These are phyloP conservation scores for Rosellinia necatrix DNA, from an alignment of 2,329 filamentous ascomycete species.

Conservation along the genomic window DNA sequence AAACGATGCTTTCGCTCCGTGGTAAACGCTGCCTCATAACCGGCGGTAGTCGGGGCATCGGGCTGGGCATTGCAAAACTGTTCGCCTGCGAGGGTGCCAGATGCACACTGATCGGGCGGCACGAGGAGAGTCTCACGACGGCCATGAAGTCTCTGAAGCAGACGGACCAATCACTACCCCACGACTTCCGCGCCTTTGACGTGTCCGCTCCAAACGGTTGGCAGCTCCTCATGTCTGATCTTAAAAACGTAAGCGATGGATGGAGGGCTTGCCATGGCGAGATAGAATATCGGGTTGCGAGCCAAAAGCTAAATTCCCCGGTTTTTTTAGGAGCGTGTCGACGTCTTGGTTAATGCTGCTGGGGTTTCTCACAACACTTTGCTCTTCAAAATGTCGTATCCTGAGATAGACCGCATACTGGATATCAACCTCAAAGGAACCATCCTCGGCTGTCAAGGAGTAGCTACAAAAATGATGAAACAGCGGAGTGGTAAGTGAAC, in stretches of 20 bases:
- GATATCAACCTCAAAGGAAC: constrained; percentile 73
- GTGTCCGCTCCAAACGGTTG: constrained; percentile 29
- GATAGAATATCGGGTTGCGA: too few species aligned
- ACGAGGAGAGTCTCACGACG: constrained; percentile 48
- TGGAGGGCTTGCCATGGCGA: background rate
- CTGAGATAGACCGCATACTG: constrained; percentile 61
- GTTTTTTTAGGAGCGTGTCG: constrained; percentile 37
- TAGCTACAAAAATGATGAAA: constrained; percentile 54
- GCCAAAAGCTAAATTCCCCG: too few species aligned
- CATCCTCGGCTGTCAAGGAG: constrained; percentile 62
- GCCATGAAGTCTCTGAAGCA: constrained; percentile 43
- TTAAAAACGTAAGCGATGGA: constrained; percentile 8
- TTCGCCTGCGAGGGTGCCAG: constrained; percentile 66
- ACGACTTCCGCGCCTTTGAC: constrained; percentile 29
- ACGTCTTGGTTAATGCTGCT: constrained; percentile 79
- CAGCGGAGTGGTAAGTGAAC: constrained; percentile 37
- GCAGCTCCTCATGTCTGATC: background rate
- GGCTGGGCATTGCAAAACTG: constrained; percentile 66
- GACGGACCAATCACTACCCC: background rate
- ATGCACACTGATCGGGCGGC: constrained; percentile 66
- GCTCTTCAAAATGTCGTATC: constrained; percentile 58
- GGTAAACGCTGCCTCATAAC: constrained; percentile 66
- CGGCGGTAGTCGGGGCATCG: constrained; percentile 73
- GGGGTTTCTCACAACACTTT: constrained; percentile 71
- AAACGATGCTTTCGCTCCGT: constrained; percentile 40